phyloP scores from a whole-genome alignment of 2,329 filamentous ascomycete species.

The Aureobasidium musti region DNA sequence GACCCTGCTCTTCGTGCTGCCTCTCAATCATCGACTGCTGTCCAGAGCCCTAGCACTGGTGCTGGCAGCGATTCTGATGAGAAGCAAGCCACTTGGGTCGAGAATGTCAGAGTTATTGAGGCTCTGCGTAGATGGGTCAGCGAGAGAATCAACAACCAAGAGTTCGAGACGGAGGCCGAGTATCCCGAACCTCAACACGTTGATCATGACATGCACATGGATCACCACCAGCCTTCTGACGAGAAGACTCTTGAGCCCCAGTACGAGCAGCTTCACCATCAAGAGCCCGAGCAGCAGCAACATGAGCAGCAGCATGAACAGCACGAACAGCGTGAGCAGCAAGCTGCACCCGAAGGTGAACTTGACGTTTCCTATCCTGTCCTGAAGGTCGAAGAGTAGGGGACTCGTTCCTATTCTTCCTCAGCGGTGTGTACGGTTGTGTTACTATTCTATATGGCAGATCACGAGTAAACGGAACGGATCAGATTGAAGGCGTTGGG shows the following conservation, averaged over 20 bases:
- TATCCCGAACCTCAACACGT: slow-evolving; percentile 29
- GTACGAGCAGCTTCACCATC: slow-evolving; percentile 24
- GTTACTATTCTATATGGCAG: background rate
- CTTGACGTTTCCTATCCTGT: slow-evolving; percentile 26
- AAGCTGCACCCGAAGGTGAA: background rate
- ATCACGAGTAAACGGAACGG: slow-evolving; percentile 23
- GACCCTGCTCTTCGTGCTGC: slow-evolving; percentile 44
- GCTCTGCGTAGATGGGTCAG: slow-evolving; percentile 60
- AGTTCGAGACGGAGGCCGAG: slow-evolving; percentile 49
- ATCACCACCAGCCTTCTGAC: slow-evolving; percentile 29
- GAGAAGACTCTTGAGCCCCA: slow-evolving; percentile 21
- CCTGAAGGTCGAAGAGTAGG: slow-evolving; percentile 26
- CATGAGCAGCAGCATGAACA: slow-evolving; percentile 22
- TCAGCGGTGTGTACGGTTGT: background rate
- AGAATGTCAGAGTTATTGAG: slow-evolving; percentile 66
- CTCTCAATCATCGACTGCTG: slow-evolving; percentile 30
- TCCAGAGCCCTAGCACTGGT: slow-evolving; percentile 35
- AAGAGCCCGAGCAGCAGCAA: slow-evolving; percentile 14
- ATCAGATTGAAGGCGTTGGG: slow-evolving; percentile 19
- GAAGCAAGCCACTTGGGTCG: slow-evolving; percentile 59
- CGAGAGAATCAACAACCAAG: slow-evolving; percentile 56
- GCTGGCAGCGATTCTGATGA: slow-evolving; percentile 45
- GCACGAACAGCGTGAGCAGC: slow-evolving; percentile 19
- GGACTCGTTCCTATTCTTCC: background rate
- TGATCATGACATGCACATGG: slow-evolving; percentile 28